Base-by-base conservation (phyloP, 495 filamentous ascomycete species). In the Chaetomium cochliodes region DNA sequence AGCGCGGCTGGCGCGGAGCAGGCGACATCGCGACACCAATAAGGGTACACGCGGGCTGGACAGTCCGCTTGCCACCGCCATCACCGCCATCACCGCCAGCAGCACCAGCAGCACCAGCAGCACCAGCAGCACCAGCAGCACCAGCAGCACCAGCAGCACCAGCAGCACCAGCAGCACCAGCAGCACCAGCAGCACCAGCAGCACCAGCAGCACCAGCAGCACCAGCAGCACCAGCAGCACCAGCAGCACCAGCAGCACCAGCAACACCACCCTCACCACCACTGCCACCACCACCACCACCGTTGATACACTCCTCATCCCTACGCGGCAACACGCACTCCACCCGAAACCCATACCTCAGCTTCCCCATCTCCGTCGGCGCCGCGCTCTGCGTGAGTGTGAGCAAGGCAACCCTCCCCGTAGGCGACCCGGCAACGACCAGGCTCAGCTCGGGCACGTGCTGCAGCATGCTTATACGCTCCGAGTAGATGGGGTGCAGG, bases 361-460 rank as follows among this genome's bases (percentile, higher is more conserved):
- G 16, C 22, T 69, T 52, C 41, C 67, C 67, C 16, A 58, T 66
- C 23, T 70, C 33, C 8, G 69, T 13, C 9, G 71, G 67, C 47
- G 75, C 74, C 5, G 87, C 89, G 28, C 77, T 70, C 47, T 78
- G 76, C 3, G 90, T 93, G 30, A 93, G 78, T 0, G 88, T 85
- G 42, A 96, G 77, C 3, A 98, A 77, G 1, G 85, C 90, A 12
- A 88, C 91, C 12, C 89, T 85, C 18, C 94, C 94, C 58, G 82
- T 84, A 52, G 90, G 85, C 5, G 88, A 88, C 8, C 85, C 93
- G 0, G 88, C 82, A 11, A 93, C 77, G 5, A 96, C 84, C 33
- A 97, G 78, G 7, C 86, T 90, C 20, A 96, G 81, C 63, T 94
- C 90, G 0, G 90, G 90, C 28, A 97, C 85, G 60, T 90, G 85